Evolutionary conservation across 129 eudicot genomes (phyloP).

Genomic region (Erigeron canadensis): DNA sequence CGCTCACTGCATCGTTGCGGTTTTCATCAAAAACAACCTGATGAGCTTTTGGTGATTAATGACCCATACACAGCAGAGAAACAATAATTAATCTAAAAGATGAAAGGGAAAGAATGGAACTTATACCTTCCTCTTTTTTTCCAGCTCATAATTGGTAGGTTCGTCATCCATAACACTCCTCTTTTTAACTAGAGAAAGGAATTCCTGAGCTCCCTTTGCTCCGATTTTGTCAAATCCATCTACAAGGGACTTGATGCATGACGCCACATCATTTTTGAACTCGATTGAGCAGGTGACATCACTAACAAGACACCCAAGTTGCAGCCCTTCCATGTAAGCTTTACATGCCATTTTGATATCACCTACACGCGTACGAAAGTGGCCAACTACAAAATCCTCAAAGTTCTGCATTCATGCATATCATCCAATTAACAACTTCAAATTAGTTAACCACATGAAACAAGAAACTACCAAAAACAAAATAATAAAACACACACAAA

Average conservation of each 20-base stretch:
- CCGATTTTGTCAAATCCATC: not conserved
- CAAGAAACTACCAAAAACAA: too few species aligned
- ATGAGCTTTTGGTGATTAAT: too few species aligned
- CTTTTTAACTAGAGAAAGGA: not conserved
- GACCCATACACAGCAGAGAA: too few species aligned
- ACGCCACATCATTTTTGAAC: not conserved
- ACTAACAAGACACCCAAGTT: not conserved
- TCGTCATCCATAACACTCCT: too few species aligned
- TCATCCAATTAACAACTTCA: too few species aligned
- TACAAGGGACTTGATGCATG: not conserved
- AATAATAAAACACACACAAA: not conserved
- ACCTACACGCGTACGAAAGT: not conserved
- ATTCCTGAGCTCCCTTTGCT: not conserved
- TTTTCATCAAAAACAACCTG: too few species aligned
- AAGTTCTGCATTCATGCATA: not conserved
- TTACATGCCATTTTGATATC: not conserved
- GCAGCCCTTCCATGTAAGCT: not conserved
- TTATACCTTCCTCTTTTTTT: too few species aligned
- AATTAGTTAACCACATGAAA: not conserved
- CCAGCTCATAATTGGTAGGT: too few species aligned
- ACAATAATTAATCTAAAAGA: too few species aligned
- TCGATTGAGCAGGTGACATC: not conserved
- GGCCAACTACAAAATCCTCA: not conserved
- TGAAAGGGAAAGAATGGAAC: too few species aligned
- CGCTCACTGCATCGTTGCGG: too few species aligned